phyloP scores from a whole-genome alignment of 495 filamentous ascomycete species.

The Geopyxis carbonaria region DNA sequence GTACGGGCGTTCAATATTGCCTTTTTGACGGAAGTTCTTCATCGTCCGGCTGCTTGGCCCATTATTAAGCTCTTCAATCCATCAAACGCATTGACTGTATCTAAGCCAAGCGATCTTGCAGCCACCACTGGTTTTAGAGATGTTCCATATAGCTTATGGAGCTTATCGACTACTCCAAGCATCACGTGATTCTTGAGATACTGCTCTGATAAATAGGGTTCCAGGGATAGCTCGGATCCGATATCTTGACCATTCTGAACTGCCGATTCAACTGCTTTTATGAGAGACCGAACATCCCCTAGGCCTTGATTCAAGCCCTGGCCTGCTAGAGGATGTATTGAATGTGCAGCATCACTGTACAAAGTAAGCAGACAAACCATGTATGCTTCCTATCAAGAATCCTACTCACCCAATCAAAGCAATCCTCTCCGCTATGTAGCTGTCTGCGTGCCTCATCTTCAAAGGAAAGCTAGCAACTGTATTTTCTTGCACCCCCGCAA shows the following conservation, averaged over 20 bases:
- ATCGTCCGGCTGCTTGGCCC: conserved; percentile 59
- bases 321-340: conserved; percentile 82
- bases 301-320: conserved; percentile 91
- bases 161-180: conserved; percentile 75
- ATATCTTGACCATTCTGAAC: conserved; percentile 74
- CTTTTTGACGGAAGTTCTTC: conserved; percentile 1
- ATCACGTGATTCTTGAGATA: conserved; percentile 72
- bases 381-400: no score
- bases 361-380: no score
- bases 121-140: conserved; percentile 54
- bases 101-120: conserved; percentile 58
- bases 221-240: conserved; percentile 50
- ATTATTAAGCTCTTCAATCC: conserved; percentile 75
- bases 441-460: conserved; percentile 74
- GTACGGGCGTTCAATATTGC: background rate
- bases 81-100: conserved; percentile 56
- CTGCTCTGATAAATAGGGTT: conserved; percentile 59
- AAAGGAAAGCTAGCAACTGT: conserved; percentile 83
- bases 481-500: conserved; percentile 54
- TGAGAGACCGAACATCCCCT: conserved; percentile 64
- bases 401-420: conserved; percentile 55
- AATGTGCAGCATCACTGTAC: conserved; percentile 65
- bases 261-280: conserved; percentile 54
- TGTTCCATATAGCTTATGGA: conserved; percentile 80
- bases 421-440: conserved; percentile 74